These are phyloP conservation scores for Macrolepiota albuminosa DNA, from an alignment of 768 basidiomycete species.

Conservation along the genomic window DNA sequence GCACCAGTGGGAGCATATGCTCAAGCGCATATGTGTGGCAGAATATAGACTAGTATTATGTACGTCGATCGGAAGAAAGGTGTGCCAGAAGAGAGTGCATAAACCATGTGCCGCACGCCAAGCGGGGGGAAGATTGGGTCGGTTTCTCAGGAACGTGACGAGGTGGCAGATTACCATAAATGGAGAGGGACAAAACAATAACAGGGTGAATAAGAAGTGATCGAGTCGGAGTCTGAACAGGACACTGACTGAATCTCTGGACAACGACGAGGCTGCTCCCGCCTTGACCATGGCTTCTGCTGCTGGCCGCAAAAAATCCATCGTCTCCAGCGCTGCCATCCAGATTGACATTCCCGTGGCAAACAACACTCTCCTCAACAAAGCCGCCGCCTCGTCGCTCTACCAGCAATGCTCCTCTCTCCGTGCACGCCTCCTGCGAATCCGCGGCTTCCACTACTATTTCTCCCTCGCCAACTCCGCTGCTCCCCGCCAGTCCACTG, in stretches of 20 bases:
- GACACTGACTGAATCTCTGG: conserved; percentile 10
- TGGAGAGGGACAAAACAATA: not conserved
- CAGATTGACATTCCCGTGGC: conserved; percentile 72
- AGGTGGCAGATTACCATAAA: not conserved
- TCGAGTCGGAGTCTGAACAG: conserved; percentile 20
- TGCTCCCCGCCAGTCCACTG: conserved; percentile 72
- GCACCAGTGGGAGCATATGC: not conserved
- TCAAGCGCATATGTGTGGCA: not conserved
- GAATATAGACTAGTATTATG: not conserved
- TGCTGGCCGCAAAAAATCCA: conserved; percentile 77
- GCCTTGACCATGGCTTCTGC: conserved; percentile 38
- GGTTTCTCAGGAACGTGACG: not conserved
- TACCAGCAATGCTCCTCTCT: conserved; percentile 89
- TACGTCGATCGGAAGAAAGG: not conserved
- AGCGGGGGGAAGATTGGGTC: not conserved
- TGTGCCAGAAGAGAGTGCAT: not conserved
- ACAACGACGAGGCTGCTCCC: not conserved
- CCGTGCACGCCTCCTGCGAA: conserved; percentile 70
- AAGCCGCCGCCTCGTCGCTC: conserved; percentile 85
- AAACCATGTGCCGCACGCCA: not conserved
- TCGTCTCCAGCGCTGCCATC: conserved; percentile 58
- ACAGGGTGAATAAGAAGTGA: not conserved
- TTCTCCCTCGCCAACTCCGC: conserved; percentile 55
- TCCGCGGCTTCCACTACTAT: conserved; percentile 68
- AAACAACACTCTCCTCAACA: conserved; percentile 86